These are phyloP conservation scores for Mycena maculata DNA, from an alignment of 768 basidiomycete genomes.

Conservation along the genomic window DNA sequence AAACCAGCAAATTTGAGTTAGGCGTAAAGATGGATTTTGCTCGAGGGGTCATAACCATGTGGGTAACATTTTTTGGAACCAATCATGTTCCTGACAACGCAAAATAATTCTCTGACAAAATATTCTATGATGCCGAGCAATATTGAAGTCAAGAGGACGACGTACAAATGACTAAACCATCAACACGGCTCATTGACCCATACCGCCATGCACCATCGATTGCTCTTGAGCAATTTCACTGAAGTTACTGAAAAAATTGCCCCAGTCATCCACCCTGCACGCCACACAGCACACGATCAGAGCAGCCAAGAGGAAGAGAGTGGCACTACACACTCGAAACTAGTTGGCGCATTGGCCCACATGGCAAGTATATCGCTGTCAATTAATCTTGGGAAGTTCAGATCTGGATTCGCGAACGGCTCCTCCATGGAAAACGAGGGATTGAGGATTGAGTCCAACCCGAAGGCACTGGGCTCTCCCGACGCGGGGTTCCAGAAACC, in stretches of 20 bases:
- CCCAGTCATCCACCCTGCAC: constrained; percentile 33
- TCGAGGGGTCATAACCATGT: no score
- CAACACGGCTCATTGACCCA: constrained; percentile 2
- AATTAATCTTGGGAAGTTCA: constrained; percentile 17
- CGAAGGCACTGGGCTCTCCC: constrained; percentile 30
- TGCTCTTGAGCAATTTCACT: constrained; percentile 29
- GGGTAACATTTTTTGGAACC: no score
- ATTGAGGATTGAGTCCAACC: constrained; percentile 15
- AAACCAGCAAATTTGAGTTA: no score
- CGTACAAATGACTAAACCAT: no score
- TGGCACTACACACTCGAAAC: constrained; percentile 22
- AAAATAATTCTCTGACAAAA: no score
- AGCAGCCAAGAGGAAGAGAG: neutral
- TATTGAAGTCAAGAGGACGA: no score
- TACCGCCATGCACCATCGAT: neutral
- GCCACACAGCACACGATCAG: neutral
- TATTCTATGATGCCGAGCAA: no score
- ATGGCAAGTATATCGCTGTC: constrained; percentile 31
- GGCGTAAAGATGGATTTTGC: no score
- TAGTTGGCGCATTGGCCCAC: constrained; percentile 33
- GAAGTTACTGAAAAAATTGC: constrained; percentile 30
- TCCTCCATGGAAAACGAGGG: constrained; percentile 22
- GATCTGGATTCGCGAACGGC: constrained; percentile 4
- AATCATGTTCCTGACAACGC: no score
- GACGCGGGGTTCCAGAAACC: no score